A percentile compares a stretch with the other conserved stretches of the same genome.
These are phyloP conservation scores for Lablab purpureus DNA, from an alignment of 306 rosid genomes.

Conservation along the genomic window DNA sequence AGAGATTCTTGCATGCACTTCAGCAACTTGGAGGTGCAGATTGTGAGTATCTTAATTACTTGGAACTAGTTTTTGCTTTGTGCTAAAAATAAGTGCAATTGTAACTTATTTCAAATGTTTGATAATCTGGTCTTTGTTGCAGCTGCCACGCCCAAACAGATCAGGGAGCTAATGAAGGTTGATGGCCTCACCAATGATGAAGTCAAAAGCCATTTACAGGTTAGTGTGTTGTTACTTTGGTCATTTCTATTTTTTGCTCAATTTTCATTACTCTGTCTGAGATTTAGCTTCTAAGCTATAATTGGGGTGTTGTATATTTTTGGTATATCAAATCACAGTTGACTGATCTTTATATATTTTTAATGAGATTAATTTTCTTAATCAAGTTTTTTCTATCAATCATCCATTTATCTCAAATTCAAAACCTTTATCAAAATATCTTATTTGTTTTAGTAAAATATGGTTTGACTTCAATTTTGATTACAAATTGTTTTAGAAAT, in stretches of 20 bases:
- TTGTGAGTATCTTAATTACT: slow-evolving; percentile 55
- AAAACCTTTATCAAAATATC: too few relatives aligned
- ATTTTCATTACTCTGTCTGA: not conserved
- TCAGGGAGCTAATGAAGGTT: slow-evolving; percentile 88
- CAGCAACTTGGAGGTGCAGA: slow-evolving; percentile 93
- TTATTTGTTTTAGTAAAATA: not conserved
- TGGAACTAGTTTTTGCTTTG: not conserved
- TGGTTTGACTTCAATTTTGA: not conserved
- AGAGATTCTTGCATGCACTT: slow-evolving; percentile 79
- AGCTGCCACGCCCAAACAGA: slow-evolving; percentile 96
- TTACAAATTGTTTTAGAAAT: not conserved
- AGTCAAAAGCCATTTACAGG: slow-evolving; percentile 98
- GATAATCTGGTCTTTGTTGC: slow-evolving; percentile 34
- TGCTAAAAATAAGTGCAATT: slow-evolving; percentile 1
- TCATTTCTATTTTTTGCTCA: not conserved
- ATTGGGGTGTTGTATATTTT: not conserved
- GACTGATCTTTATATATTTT: too few relatives aligned
- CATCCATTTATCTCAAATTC: too few relatives aligned
- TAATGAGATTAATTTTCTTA: too few relatives aligned
- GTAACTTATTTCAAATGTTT: not conserved
- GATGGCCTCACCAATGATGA: slow-evolving; percentile 98
- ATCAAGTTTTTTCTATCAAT: too few relatives aligned
- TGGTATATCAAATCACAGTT: too few relatives aligned
- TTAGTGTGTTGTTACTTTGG: slow-evolving; percentile 25
- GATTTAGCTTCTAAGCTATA: not conserved